Evolutionary conservation across 768 basidiomycete genomes (phyloP).

Genomic region (Kwoniella europaea): DNA sequence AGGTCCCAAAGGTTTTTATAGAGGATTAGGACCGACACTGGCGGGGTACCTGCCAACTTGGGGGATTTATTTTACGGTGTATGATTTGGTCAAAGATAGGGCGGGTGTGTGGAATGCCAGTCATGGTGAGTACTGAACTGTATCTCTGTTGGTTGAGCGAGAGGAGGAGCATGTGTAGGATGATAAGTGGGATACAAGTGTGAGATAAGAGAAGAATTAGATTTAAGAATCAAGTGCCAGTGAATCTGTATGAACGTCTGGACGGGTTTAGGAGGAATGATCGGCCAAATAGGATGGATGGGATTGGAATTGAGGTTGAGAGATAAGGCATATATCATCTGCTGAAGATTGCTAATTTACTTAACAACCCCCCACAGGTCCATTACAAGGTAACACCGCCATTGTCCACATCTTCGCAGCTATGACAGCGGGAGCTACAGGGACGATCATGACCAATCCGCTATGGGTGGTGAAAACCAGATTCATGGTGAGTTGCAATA

Average conservation of each 20-base stretch:
- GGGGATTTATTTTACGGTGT: conserved; percentile 98
- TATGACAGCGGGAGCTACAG: conserved; percentile 91
- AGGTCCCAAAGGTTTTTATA: conserved; percentile 87
- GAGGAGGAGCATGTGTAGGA: neutral
- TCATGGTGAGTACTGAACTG: conserved; percentile 35
- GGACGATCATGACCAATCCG: conserved; percentile 92
- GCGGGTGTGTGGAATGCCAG: conserved; percentile 73
- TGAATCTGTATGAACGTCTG: too few relatives aligned
- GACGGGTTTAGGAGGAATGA: too few relatives aligned
- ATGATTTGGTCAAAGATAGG: conserved; percentile 87
- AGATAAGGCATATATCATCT: neutral
- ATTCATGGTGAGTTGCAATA: conserved; percentile 76
- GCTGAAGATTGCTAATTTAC: conserved; percentile 1
- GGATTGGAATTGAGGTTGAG: too few relatives aligned
- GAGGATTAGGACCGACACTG: conserved; percentile 95
- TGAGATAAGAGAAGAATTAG: too few relatives aligned
- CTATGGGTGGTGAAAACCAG: conserved; percentile 99
- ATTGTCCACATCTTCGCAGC: conserved; percentile 81
- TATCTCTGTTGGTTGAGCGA: neutral
- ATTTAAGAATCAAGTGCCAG: too few relatives aligned
- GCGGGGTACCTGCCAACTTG: conserved; percentile 97
- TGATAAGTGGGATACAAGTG: too few relatives aligned
- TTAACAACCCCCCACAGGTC: conserved; percentile 7
- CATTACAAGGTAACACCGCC: conserved; percentile 28
- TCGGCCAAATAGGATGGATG: too few relatives aligned